A percentile compares a stretch with the other conserved stretches of the same genome.
These are phyloP conservation scores for Phycomyces blakesleeanus DNA, from an alignment of 192 early-diverging fungal genomes.

Conservation along the genomic window DNA sequence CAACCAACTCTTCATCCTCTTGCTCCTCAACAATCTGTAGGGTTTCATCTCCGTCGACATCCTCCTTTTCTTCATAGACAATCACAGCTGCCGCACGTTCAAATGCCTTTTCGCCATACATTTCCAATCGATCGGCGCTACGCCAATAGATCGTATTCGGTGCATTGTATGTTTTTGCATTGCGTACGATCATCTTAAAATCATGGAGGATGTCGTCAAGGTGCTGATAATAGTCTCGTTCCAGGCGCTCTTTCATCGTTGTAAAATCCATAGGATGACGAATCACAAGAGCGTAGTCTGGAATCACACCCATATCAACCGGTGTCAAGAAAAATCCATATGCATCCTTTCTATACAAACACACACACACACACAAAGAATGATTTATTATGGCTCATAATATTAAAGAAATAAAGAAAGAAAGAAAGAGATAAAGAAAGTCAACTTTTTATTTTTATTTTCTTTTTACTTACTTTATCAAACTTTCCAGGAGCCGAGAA, in stretches of 20 bases:
- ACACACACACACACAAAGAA: too few relatives aligned
- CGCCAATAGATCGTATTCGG: slow-evolving; percentile 77
- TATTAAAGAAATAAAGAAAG: too few relatives aligned
- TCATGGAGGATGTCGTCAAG: slow-evolving; percentile 73
- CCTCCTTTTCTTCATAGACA: neutral
- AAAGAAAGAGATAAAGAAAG: too few relatives aligned
- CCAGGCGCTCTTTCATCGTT: slow-evolving; percentile 78
- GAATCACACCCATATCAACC: slow-evolving; percentile 69
- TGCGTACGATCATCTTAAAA: slow-evolving; percentile 72
- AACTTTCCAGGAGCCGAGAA: too few relatives aligned
- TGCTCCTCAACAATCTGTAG: neutral
- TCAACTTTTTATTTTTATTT: too few relatives aligned
- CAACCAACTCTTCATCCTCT: slow-evolving; percentile 9
- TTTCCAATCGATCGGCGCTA: slow-evolving; percentile 69
- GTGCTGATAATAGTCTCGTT: slow-evolving; percentile 51
- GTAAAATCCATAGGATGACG: slow-evolving; percentile 88
- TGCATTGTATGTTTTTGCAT: slow-evolving; percentile 82
- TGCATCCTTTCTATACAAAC: slow-evolving; percentile 72
- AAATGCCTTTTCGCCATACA: slow-evolving; percentile 67
- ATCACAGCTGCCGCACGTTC: slow-evolving; percentile 51
- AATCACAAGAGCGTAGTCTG: slow-evolving; percentile 80
- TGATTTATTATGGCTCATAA: too few relatives aligned
- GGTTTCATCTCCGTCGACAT: too few relatives aligned
- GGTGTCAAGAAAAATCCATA: slow-evolving; percentile 89
- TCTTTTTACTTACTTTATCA: too few relatives aligned